Evolutionary conservation across 2,329 filamentous ascomycete genomes (phyloP).

Genomic region (Chaetomium sp.): DNA sequence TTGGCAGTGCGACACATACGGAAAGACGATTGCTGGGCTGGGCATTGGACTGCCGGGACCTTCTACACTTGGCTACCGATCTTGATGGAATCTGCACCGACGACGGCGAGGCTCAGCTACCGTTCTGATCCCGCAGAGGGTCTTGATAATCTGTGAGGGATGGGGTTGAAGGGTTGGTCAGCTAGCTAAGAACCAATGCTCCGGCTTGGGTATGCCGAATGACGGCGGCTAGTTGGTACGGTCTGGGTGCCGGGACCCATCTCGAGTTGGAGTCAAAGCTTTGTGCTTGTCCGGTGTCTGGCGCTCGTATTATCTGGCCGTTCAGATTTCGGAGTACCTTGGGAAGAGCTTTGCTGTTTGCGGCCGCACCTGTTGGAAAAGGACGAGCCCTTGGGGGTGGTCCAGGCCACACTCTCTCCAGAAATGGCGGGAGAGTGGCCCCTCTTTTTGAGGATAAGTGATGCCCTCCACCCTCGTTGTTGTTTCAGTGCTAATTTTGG

Average conservation of each 20-base stretch:
- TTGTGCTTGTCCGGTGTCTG: conserved; percentile 69
- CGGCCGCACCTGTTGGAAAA: conserved; percentile 25
- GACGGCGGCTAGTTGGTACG: conserved; percentile 17
- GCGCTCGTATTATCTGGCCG: conserved; percentile 10
- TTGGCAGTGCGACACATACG: conserved; percentile 75
- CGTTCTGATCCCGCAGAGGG: conserved; percentile 10
- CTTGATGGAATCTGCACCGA: conserved; percentile 22
- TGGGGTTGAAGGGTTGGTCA: conserved; percentile 10
- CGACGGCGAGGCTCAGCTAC: conserved; percentile 21
- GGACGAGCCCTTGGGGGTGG: conserved; percentile 36
- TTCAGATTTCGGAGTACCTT: conserved; percentile 10
- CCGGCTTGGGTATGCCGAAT: conserved; percentile 17
- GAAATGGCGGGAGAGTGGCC: conserved; percentile 45
- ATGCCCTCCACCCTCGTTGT: conserved; percentile 9
- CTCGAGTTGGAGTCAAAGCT: conserved; percentile 89
- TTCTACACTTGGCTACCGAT: conserved; percentile 21
- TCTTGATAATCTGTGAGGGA: conserved; percentile 14
- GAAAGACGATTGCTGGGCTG: conserved; percentile 50
- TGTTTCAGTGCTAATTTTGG: conserved; percentile 24
- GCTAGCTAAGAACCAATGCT: conserved; percentile 16
- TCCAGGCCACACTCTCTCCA: conserved; percentile 44
- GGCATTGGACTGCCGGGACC: conserved; percentile 17
- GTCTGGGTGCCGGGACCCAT: conserved; percentile 64
- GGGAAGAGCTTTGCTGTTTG: conserved; percentile 21
- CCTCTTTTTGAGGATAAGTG: conserved; percentile 48